These are phyloP conservation scores for Alternaria arbusti DNA, from an alignment of 2,329 filamentous ascomycete genomes.

Conservation along the genomic window DNA sequence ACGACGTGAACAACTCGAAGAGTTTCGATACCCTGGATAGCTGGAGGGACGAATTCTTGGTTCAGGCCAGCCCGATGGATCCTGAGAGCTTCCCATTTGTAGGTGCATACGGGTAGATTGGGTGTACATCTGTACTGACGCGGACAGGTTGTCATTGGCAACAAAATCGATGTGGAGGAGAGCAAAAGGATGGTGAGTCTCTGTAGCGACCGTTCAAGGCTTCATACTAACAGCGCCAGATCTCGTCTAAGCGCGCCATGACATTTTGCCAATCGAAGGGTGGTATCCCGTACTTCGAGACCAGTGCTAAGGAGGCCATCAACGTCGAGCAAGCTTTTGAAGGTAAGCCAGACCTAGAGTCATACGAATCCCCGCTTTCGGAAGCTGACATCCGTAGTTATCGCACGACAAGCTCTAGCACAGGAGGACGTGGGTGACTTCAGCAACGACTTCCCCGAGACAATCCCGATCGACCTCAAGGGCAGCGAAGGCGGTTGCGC, in stretches of 20 bases:
- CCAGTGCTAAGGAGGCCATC: slow-evolving; percentile 96
- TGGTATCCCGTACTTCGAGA: slow-evolving; percentile 98
- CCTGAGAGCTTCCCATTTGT: slow-evolving; percentile 98
- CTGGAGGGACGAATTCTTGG: slow-evolving; percentile 97
- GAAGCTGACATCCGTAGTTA: slow-evolving; percentile 65
- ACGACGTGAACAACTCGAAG: slow-evolving; percentile 99
- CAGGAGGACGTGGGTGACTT: slow-evolving; percentile 99
- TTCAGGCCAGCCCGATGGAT: slow-evolving; percentile 94
- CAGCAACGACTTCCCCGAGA: slow-evolving; percentile 95
- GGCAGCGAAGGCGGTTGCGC: slow-evolving; percentile 91
- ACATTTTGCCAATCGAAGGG: slow-evolving; percentile 98
- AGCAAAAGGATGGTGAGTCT: slow-evolving; percentile 83
- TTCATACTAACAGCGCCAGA: slow-evolving; percentile 56
- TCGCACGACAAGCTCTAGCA: slow-evolving; percentile 90
- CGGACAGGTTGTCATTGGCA: slow-evolving; percentile 86
- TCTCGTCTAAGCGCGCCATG: slow-evolving; percentile 94
- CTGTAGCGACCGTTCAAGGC: slow-evolving; percentile 8
- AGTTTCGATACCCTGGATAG: slow-evolving; percentile 98
- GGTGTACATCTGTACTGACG: slow-evolving; percentile 15
- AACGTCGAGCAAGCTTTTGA: slow-evolving; percentile 91
- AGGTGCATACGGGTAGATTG: slow-evolving; percentile 46
- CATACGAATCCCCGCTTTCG: neutral
- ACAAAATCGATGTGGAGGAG: slow-evolving; percentile 99
- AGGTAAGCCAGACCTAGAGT: slow-evolving; percentile 49
- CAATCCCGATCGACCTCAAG: slow-evolving; percentile 97